Base-by-base conservation (phyloP, 2,329 filamentous ascomycete species). In the Penicillium occitanis region DNA sequence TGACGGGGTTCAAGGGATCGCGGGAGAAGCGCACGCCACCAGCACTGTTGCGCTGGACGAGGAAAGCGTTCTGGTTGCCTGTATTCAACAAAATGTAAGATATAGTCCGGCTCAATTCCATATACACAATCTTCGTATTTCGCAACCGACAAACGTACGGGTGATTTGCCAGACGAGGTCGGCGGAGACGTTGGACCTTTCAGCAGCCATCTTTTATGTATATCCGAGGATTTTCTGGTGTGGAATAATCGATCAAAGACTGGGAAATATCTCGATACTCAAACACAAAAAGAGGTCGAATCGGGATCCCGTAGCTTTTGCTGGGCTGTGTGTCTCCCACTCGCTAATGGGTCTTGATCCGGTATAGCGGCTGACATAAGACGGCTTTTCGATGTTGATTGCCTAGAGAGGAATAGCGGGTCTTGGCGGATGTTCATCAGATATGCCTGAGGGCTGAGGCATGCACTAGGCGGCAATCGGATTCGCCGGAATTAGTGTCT, bases 131-230 rank as follows among this genome's bases (percentile, higher is more conserved):
- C 17, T 5, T n/a, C 25, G 7, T 2, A 53, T 30, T 30, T n/a
- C 50, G 50, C 50, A n/a, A 22, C 7, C 22, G 8, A 48, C 7
- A 10, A 19, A 93, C 93, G 83, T 89, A 97, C 93, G 92, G 87
- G 90, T 89, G 82, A 96, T 85, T 88, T 94, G 90, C 94, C 94
- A 98, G 86, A 97, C 85, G 76, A 97, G 87, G 84, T 97, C 93
- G 79, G 89, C 83, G 81, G 93, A 96, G 79, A 96, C 86, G 86
- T 93, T 92, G 76, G 88, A 82, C 81, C 87, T 85, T 78, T 80
- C 74, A 76, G 76, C 73, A 71, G 79, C 74, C 79, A 81, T 81
- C 72, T 66, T 80, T 71, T 48, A 8, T 63, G 35, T 48, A n/a
- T 42, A 2, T 22, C 35, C 3, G 37, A 3, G 11, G 40, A 37